A percentile compares a stretch with the other conserved stretches of the same genome.
These are phyloP conservation scores for Aspergillus intermedius DNA, from an alignment of 2,329 filamentous ascomycete species.

Conservation along the genomic window DNA sequence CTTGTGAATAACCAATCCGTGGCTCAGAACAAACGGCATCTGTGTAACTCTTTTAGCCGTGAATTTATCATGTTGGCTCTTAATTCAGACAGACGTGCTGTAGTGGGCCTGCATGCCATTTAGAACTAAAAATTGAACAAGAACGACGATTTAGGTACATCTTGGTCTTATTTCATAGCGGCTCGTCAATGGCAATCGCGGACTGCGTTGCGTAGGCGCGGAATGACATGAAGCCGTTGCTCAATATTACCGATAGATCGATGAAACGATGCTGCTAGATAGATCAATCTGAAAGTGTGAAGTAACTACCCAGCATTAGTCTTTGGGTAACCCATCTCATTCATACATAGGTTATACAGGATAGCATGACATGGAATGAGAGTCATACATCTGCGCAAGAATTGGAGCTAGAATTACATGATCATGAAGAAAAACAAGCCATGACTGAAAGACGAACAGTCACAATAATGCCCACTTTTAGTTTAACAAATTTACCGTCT, in stretches of 20 bases:
- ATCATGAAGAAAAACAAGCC: constrained; percentile 6
- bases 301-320: no score
- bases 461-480: background rate
- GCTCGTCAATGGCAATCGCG: background rate
- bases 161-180: background rate
- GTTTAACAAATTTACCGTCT: background rate
- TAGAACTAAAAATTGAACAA: background rate
- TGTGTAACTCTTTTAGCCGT: no score
- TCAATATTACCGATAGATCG: background rate
- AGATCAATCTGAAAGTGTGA: background rate
- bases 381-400: background rate
- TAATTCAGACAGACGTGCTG: background rate
- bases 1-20: background rate
- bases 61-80: background rate
- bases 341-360: constrained; percentile 1
- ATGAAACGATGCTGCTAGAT: background rate
- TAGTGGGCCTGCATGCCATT: no score
- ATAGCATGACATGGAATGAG: background rate
- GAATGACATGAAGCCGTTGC: constrained; percentile 1
- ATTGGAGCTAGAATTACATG: constrained; percentile 13
- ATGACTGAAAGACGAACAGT: constrained; percentile 4
- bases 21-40: no score
- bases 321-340: no score
- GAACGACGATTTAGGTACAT: background rate
- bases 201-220: background rate